These are phyloP conservation scores for Karstenula rhodostoma DNA, from an alignment of 2,329 filamentous ascomycete genomes.

Conservation along the genomic window DNA sequence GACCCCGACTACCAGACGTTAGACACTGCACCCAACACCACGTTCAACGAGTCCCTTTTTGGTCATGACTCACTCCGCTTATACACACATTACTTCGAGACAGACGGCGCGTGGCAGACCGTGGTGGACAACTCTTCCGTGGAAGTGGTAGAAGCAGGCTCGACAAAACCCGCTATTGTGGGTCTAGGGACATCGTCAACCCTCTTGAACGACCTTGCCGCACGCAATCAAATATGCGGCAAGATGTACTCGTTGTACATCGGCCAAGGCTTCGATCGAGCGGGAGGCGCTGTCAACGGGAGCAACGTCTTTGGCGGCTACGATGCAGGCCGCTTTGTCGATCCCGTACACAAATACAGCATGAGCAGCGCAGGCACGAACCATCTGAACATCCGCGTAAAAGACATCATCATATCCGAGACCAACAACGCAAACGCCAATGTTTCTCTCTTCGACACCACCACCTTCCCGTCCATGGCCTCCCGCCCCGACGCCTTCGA, in stretches of 20 bases:
- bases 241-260: slow-evolving; percentile 55
- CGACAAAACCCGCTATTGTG: slow-evolving; percentile 44
- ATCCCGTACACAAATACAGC: slow-evolving; percentile 41
- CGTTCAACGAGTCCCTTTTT: slow-evolving; percentile 35
- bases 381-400: slow-evolving; percentile 50
- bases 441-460: slow-evolving; percentile 46
- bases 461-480: slow-evolving; percentile 42
- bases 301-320: slow-evolving; percentile 56
- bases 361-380: slow-evolving; percentile 43
- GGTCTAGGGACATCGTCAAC: slow-evolving; percentile 54
- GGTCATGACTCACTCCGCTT: slow-evolving; percentile 48
- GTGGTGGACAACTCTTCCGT: slow-evolving; percentile 46
- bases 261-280: slow-evolving; percentile 52
- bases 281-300: slow-evolving; percentile 53
- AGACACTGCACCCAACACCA: slow-evolving; percentile 34
- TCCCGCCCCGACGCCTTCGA: slow-evolving; percentile 45
- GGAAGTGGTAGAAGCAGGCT: slow-evolving; percentile 44
- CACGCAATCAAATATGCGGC: slow-evolving; percentile 46
- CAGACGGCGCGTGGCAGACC: slow-evolving; percentile 48
- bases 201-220: slow-evolving; percentile 48
- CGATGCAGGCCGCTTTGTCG: slow-evolving; percentile 54
- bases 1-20: slow-evolving; percentile 34
- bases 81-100: slow-evolving; percentile 53
- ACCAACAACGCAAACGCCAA: slow-evolving; percentile 34
- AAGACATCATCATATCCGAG: slow-evolving; percentile 50